A percentile compares a stretch with the other conserved stretches of the same genome.
Conservation (phyloP, 306 rosid species). For the Quercus mongolica region DNA sequence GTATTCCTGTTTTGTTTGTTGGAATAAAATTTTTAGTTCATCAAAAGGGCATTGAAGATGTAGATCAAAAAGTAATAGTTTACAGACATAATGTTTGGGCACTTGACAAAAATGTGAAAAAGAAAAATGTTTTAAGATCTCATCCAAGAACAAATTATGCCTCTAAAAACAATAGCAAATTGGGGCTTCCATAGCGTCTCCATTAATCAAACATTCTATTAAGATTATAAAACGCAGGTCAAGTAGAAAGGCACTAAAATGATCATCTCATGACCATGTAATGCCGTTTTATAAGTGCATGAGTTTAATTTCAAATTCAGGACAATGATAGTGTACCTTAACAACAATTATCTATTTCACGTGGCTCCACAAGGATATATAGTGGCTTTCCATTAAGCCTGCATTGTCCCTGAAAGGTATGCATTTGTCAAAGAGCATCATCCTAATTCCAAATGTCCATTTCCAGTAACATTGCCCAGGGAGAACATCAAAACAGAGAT, state of each 20-base stretch:
- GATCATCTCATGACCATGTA: background rate
- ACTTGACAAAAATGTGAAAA: background rate
- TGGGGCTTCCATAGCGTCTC: background rate
- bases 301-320: background rate
- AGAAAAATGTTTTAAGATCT: background rate
- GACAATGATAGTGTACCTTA: slow-evolving; percentile 37
- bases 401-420: slow-evolving; percentile 67
- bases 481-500: background rate
- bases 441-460: slow-evolving; percentile 16
- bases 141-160: background rate
- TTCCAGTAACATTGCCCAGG: background rate
- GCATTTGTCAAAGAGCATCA: slow-evolving; percentile 18
- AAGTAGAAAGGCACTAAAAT: background rate
- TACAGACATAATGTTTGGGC: background rate
- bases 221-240: background rate
- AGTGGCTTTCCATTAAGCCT: slow-evolving; percentile 84
- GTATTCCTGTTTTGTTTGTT: too few species aligned
- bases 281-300: background rate
- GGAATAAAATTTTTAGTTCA: too few species aligned
- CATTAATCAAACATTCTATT: background rate
- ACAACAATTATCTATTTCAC: slow-evolving; percentile 48
- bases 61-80: background rate
- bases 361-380: slow-evolving; percentile 89
- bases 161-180: background rate
- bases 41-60: too few species aligned